phyloP scores from a whole-genome alignment of 2,329 filamentous ascomycete species.

The Talaromyces sp. region DNA sequence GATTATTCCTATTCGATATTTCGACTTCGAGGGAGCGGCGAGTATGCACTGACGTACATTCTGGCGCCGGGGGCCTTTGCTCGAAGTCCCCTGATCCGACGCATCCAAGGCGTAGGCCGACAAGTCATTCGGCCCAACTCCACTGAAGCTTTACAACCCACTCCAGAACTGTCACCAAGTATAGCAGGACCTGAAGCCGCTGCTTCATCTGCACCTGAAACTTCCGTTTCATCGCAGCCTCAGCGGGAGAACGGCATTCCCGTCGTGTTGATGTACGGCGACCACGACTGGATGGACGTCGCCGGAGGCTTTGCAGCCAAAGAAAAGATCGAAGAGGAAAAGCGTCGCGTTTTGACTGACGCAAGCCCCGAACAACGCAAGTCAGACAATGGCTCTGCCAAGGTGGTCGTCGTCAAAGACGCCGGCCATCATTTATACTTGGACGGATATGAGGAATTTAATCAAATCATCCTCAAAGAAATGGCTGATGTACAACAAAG shows the following conservation, averaged over 20 bases:
- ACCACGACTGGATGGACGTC: conserved; percentile 98
- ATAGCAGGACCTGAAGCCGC: not conserved
- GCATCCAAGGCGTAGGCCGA: conserved; percentile 82
- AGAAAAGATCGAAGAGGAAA: conserved; percentile 69
- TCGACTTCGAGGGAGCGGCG: conserved; percentile 82
- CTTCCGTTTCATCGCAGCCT: conserved; percentile 15
- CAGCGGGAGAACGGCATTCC: conserved; percentile 65
- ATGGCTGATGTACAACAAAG: conserved; percentile 55
- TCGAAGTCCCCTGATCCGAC: conserved; percentile 76
- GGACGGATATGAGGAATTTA: conserved; percentile 67
- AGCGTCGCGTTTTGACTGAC: conserved; percentile 53
- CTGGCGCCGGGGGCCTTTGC: conserved; percentile 92
- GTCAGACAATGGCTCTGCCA: conserved; percentile 72
- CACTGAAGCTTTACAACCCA: conserved; percentile 10
- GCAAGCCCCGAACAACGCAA: conserved; percentile 62
- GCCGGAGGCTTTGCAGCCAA: conserved; percentile 75
- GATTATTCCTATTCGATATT: conserved; percentile 94
- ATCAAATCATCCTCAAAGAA: conserved; percentile 58
- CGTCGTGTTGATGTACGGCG: conserved; percentile 90
- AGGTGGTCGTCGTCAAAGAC: conserved; percentile 70
- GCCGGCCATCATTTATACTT: conserved; percentile 70
- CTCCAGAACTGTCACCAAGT: conserved; percentile 9
- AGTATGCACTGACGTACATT: conserved; percentile 89
- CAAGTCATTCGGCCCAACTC: conserved; percentile 46
- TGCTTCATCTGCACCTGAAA: conserved; percentile 26